Evolutionary conservation across 78 protist genomes (phyloP).

Genomic region (Emiliania huxleyi): DNA sequence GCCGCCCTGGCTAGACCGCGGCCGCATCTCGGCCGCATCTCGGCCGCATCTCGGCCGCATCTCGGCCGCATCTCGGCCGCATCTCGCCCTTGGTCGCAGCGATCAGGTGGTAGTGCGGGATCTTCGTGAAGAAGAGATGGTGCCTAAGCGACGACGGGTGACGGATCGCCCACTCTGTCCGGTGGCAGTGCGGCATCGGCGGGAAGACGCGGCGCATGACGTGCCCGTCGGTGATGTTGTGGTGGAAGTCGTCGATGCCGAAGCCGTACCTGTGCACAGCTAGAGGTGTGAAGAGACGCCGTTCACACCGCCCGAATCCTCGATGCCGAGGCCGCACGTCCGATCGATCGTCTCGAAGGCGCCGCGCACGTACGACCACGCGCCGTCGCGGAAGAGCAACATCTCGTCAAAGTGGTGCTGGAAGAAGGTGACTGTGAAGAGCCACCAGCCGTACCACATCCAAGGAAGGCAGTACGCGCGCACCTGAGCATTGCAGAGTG

Average conservation of each 20-base stretch:
- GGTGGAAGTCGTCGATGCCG: not conserved
- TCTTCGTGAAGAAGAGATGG: not conserved
- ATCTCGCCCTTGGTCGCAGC: not conserved
- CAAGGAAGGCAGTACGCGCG: not conserved
- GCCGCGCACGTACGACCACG: not conserved
- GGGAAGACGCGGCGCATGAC: not conserved
- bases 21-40: too few species aligned
- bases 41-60: too few species aligned
- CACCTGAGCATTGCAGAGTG: too few species aligned
- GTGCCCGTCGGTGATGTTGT: not conserved
- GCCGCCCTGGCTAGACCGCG: too few species aligned
- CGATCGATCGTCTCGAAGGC: not conserved
- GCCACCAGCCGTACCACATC: not conserved
- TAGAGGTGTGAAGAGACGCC: too few species aligned
- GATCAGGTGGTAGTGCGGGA: not conserved
- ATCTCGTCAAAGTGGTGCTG: not conserved
- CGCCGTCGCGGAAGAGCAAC: not conserved
- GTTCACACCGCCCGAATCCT: too few species aligned
- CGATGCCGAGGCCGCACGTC: not conserved
- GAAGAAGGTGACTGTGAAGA: not conserved
- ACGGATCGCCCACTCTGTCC: too few species aligned
- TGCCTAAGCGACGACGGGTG: too few species aligned
- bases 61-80: too few species aligned
- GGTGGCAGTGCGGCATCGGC: not conserved
- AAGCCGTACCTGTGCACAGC: too few species aligned